Percentiles rank a stretch among this genome's conserved stretches.
Conservation (phyloP, 2,329 filamentous ascomycete species). For the Phaeosphaeria sp. region DNA sequence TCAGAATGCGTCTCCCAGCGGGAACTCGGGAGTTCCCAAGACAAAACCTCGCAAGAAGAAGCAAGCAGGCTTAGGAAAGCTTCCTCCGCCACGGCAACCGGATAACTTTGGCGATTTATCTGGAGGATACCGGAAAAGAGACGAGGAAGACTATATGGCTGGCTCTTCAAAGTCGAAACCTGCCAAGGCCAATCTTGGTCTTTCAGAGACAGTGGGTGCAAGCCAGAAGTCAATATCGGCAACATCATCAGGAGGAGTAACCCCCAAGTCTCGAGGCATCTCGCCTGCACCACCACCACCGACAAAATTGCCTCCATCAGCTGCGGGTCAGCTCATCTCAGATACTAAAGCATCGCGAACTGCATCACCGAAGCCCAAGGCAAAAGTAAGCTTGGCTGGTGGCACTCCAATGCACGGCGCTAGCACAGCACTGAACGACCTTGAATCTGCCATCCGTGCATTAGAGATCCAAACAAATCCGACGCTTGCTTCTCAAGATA, state of each 20-base stretch:
- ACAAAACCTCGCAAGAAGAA: slow-evolving; percentile 51
- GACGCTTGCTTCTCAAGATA: slow-evolving; percentile 63
- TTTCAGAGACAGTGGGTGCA: slow-evolving; percentile 60
- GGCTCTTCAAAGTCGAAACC: slow-evolving; percentile 45
- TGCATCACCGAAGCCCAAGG: slow-evolving; percentile 59
- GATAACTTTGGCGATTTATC: slow-evolving; percentile 68
- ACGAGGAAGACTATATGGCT: slow-evolving; percentile 76
- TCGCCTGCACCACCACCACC: slow-evolving; percentile 55
- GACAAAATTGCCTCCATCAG: slow-evolving; percentile 67
- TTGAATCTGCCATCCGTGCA: slow-evolving; percentile 80
- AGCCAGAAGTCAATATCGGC: slow-evolving; percentile 37
- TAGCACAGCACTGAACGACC: slow-evolving; percentile 72
- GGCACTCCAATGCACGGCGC: slow-evolving; percentile 83
- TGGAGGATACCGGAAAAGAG: slow-evolving; percentile 79
- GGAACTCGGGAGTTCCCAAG: slow-evolving; percentile 40
- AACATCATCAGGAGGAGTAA: slow-evolving; percentile 35
- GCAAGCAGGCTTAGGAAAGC: slow-evolving; percentile 45
- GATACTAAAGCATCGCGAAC: slow-evolving; percentile 67
- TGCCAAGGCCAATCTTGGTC: slow-evolving; percentile 53
- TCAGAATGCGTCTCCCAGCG: slow-evolving; percentile 24
- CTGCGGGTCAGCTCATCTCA: slow-evolving; percentile 80
- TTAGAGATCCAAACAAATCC: slow-evolving; percentile 94
- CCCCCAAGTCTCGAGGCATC: slow-evolving; percentile 43
- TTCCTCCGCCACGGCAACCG: slow-evolving; percentile 52
- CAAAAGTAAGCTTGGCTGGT: slow-evolving; percentile 76